Percentiles rank a stretch among this genome's conserved stretches.
These are phyloP conservation scores for Acanthamoeba lenticulata DNA, from an alignment of 208 protist species.

Conservation along the genomic window DNA sequence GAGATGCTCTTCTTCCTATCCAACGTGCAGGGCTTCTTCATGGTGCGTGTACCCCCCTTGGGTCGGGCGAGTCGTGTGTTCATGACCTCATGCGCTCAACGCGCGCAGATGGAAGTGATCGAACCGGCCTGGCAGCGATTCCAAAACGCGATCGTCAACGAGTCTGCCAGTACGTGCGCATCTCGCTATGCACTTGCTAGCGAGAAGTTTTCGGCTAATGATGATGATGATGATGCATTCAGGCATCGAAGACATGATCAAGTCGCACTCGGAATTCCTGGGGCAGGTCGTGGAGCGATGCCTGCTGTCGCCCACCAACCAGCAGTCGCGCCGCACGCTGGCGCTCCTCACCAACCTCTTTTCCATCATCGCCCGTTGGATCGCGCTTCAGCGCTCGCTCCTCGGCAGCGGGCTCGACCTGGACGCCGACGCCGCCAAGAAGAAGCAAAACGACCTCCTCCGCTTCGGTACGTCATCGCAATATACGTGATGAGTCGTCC, in stretches of 20 bases:
- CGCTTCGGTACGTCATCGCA: not conserved
- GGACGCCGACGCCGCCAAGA: not conserved
- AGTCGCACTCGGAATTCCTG: not conserved
- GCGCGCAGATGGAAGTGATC: constrained; percentile 12
- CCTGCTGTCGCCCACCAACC: not conserved
- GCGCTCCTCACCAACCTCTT: not conserved
- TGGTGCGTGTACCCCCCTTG: constrained; percentile 76
- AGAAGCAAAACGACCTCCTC: not conserved
- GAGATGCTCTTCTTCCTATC: constrained; percentile 85
- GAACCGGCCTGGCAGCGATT: constrained; percentile 53
- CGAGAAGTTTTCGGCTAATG: no score
- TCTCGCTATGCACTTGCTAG: no score
- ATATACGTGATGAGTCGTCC: not conserved
- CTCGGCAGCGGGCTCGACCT: constrained; percentile 45
- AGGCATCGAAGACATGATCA: constrained; percentile 15
- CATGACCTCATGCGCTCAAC: no score
- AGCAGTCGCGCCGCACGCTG: not conserved
- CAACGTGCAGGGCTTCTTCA: constrained; percentile 89
- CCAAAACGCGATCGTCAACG: not conserved
- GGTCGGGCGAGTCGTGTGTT: not conserved
- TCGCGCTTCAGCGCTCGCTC: not conserved
- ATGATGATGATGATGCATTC: no score
- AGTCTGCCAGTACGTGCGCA: not conserved
- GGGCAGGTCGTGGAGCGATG: not conserved
- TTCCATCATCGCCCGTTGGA: not conserved